A percentile compares a stretch with the other conserved stretches of the same genome.
Conservation (phyloP, 768 basidiomycete species). For the Pleurotus djamor region DNA sequence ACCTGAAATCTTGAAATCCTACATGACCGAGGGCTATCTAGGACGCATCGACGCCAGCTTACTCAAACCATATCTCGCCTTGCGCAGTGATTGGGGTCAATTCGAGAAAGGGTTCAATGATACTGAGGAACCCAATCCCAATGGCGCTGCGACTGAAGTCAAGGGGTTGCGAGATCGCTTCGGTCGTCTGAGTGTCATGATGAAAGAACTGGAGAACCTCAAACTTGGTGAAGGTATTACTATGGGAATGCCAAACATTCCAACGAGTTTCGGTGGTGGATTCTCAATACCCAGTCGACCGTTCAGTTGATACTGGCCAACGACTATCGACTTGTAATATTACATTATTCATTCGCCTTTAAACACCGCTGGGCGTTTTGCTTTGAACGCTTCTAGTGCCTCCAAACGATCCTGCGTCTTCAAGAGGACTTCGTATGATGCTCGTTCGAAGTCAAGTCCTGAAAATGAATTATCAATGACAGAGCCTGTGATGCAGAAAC, state of each 20-base stretch:
- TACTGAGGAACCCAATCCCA: conserved; percentile 39
- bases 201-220: conserved; percentile 81
- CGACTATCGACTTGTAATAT: conserved; percentile 10
- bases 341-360: conserved; percentile 62
- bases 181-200: conserved; percentile 74
- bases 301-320: conserved; percentile 23
- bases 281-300: conserved; percentile 48
- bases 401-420: conserved; percentile 75
- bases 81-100: conserved; percentile 88
- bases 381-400: conserved; percentile 83
- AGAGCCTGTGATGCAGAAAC: neutral
- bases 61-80: conserved; percentile 86
- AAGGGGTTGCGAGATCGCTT: conserved; percentile 63
- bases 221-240: conserved; percentile 57
- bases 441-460: conserved; percentile 93
- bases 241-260: conserved; percentile 58
- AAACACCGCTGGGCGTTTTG: conserved; percentile 79
- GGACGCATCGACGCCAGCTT: conserved; percentile 87
- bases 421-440: conserved; percentile 80
- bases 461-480: neutral
- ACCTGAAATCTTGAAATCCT: conserved; percentile 92
- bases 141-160: conserved; percentile 34
- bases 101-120: conserved; percentile 83
- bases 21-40: conserved; percentile 92
- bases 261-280: conserved; percentile 48